A percentile compares a stretch with the other conserved stretches of the same genome.
Conservation (phyloP, 139 green algal genomes). For the Tetraselmis striata region DNA sequence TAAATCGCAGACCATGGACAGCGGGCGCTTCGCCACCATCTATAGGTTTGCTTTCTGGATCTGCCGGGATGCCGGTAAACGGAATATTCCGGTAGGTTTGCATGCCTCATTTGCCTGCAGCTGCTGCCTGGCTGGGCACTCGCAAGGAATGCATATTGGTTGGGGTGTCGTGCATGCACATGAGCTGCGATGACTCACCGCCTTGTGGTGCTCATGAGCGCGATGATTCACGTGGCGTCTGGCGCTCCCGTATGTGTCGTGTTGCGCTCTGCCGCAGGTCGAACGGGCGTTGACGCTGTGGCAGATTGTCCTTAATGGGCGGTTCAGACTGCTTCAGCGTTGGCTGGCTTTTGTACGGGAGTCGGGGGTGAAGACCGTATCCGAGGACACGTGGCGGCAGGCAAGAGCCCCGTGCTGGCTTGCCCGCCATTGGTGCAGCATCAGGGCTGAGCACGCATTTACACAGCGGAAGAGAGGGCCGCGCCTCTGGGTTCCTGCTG, state of each 20-base stretch:
- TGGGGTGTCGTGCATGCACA: no score
- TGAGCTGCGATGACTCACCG: no score
- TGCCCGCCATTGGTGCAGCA: neutral
- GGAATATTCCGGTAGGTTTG: neutral
- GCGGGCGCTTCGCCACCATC: neutral
- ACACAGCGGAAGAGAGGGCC: neutral
- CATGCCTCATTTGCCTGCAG: neutral
- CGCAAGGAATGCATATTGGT: no score
- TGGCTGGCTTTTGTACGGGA: conserved; percentile 46
- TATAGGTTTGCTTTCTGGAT: neutral
- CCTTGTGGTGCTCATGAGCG: no score
- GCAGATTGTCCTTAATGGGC: conserved; percentile 42
- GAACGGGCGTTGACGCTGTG: conserved; percentile 37
- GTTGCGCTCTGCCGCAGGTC: no score
- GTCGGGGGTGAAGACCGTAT: conserved; percentile 27
- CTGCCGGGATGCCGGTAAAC: neutral
- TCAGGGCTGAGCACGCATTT: neutral
- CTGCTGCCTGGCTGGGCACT: no score
- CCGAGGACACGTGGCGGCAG: conserved; percentile 67
- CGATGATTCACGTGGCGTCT: no score
- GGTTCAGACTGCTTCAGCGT: conserved; percentile 58
- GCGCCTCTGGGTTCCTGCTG: neutral
- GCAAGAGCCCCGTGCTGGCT: conserved; percentile 20
- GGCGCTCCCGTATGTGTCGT: no score
- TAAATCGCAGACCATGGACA: neutral